Evolutionary conservation across 441 rosid species (phyloP), one percentile per base, ranked within the genome.

Genomic region (Mallotus japonicus): DNA sequence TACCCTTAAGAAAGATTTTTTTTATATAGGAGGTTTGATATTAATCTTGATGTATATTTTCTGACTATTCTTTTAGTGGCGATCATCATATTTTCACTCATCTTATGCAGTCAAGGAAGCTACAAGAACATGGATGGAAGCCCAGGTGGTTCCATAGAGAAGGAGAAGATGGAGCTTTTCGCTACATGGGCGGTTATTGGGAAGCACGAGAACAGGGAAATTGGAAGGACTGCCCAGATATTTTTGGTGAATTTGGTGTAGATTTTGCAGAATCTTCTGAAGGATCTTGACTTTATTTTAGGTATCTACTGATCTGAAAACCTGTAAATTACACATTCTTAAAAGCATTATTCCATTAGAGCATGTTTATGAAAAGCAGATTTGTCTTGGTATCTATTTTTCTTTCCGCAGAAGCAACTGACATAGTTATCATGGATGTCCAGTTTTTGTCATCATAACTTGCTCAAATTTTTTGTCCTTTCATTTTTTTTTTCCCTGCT

Each of bases 81-180:
- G 69, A 19, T 19, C 44, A 20, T 53, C 32, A 5, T 58, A 2
- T 12, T 24, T 13, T 50, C 6, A 16, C 50, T 57, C 32, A 15
- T 71, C 50, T 47, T 49, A 13, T 61, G 77, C 90, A 95, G 99
- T 91, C 98, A 55, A 87, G 92, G 73, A 89, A 90, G 77, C 73
- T 93, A 76, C 98, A 95, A 80, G 98, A 92, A 81, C 88, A 87
- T 51, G 98, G 99, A 71, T 93, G 99, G 99, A 87, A 82, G 75
- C 95, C 99, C 3, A 86, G 88, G 83, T 95, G 99, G 98, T 95
- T 95, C 80, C 80, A 81, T 65, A 69, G 78, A 77, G 89, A 86
- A 49, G 83, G 81, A 47, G 90, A 88, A 75, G 73, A 83, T 49
- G 89, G 93, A 78, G 66, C 95, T 49, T 95, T 82, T 80, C 75